These are phyloP conservation scores for Pythium coloratum DNA, from an alignment of 352 stramenopile species.

Conservation along the genomic window DNA sequence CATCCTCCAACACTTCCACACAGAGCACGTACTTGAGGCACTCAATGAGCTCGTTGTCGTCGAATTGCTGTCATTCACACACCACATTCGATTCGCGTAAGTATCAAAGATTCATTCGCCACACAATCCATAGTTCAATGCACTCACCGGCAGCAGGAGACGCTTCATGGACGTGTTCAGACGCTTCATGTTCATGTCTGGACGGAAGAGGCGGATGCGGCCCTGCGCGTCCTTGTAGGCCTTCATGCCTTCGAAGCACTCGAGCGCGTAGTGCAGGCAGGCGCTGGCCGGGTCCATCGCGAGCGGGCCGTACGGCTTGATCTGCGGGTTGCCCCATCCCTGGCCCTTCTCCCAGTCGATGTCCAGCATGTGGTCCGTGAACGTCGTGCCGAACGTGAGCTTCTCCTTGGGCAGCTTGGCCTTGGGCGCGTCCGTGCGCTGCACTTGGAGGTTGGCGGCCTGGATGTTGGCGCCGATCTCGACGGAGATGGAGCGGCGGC, in stretches of 20 bases:
- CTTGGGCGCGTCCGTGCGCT: constrained; percentile 41
- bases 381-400: constrained; percentile 93
- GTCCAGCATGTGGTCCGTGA: constrained; percentile 97
- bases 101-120: neutral
- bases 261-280: constrained; percentile 94
- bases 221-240: constrained; percentile 88
- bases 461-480: constrained; percentile 33
- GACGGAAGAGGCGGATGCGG: constrained; percentile 93
- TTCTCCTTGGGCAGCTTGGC: constrained; percentile 81
- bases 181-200: constrained; percentile 96
- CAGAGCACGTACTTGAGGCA: constrained; percentile 80
- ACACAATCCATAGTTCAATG: neutral
- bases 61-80: constrained; percentile 57
- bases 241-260: constrained; percentile 97
- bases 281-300: constrained; percentile 89
- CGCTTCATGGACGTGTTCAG: constrained; percentile 93
- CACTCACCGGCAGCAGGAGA: constrained; percentile 77
- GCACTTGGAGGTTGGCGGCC: constrained; percentile 45
- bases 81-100: neutral
- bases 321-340: constrained; percentile 88
- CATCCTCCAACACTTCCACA: neutral
- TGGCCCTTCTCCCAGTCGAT: constrained; percentile 87
- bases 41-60: constrained; percentile 88
- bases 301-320: constrained; percentile 92
- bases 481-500: constrained; percentile 31